Evolutionary conservation across 2,329 filamentous ascomycete genomes (phyloP).

Genomic region (Aspergillus oerlinghausenensis): DNA sequence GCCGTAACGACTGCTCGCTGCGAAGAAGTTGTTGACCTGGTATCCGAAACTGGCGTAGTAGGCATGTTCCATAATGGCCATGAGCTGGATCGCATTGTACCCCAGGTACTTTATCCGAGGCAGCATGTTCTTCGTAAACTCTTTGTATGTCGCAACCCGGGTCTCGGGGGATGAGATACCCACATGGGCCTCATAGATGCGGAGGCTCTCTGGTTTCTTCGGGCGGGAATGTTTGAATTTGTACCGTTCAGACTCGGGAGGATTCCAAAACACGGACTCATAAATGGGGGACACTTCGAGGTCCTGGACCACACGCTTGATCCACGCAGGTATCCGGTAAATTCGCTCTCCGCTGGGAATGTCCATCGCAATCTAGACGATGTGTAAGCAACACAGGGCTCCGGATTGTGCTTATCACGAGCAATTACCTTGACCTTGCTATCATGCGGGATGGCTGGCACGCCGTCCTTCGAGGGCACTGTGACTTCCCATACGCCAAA

Average conservation of each 20-base stretch:
- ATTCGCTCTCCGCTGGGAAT: constrained; percentile 73
- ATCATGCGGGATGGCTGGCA: constrained; percentile 80
- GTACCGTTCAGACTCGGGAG: constrained; percentile 70
- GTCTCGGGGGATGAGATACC: constrained; percentile 92
- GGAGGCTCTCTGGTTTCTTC: constrained; percentile 75
- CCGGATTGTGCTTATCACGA: neutral
- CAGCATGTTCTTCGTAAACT: constrained; percentile 90
- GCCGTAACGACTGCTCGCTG: constrained; percentile 91
- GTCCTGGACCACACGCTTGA: constrained; percentile 94
- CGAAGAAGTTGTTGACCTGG: constrained; percentile 98
- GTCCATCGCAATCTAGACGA: constrained; percentile 70
- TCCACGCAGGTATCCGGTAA: constrained; percentile 92
- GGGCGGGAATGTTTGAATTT: constrained; percentile 78
- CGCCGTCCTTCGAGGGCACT: constrained; percentile 67
- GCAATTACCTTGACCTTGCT: constrained; percentile 83
- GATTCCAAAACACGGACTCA: constrained; percentile 96
- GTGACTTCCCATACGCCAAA: constrained; percentile 85
- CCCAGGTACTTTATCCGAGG: constrained; percentile 84
- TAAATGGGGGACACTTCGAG: constrained; percentile 84
- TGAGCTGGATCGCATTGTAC: constrained; percentile 96
- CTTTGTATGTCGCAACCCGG: constrained; percentile 89
- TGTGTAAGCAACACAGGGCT: neutral
- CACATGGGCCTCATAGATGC: constrained; percentile 98
- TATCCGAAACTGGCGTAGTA: constrained; percentile 99
- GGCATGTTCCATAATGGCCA: constrained; percentile 99